A percentile compares a stretch with the other conserved stretches of the same genome.
phyloP scores from a whole-genome alignment of 768 basidiomycete species.

The Tephrocybe sp. region DNA sequence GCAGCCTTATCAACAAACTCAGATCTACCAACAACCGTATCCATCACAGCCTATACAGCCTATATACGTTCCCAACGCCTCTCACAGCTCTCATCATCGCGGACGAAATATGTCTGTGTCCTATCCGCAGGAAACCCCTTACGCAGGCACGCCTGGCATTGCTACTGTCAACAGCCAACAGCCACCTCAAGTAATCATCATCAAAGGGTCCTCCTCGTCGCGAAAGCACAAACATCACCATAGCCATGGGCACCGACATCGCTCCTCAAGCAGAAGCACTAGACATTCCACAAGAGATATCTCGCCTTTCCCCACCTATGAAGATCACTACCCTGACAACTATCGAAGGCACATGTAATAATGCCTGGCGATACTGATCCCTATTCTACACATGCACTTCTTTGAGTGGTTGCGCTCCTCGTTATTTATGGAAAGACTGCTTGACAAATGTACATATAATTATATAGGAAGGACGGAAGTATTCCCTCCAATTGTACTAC shows the following conservation, averaged over 20 bases:
- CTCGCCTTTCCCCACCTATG: constrained; percentile 17
- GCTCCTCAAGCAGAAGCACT: constrained; percentile 22
- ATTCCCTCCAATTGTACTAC: not conserved
- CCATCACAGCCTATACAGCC: constrained; percentile 23
- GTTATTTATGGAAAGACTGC: too few species aligned
- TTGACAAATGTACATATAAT: not conserved
- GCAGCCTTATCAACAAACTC: constrained; percentile 3
- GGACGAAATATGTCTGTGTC: constrained; percentile 36
- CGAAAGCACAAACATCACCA: constrained; percentile 32
- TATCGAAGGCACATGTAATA: constrained; percentile 9
- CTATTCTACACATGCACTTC: not conserved
- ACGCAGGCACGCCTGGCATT: constrained; percentile 21
- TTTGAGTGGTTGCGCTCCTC: not conserved
- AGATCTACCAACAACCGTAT: constrained; percentile 23
- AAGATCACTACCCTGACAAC: constrained; percentile 13
- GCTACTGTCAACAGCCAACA: constrained; percentile 15
- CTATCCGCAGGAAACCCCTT: constrained; percentile 25
- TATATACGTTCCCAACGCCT: not conserved
- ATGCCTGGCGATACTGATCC: not conserved
- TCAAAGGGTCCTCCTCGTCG: constrained; percentile 21
- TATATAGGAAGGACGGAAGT: constrained; percentile 2
- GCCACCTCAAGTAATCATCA: constrained; percentile 28
- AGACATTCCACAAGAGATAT: constrained; percentile 28
- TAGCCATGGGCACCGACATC: constrained; percentile 14
- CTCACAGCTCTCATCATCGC: constrained; percentile 19